phyloP scores from a whole-genome alignment of 116 monocot species.

The Trichopus zeylanicus region DNA sequence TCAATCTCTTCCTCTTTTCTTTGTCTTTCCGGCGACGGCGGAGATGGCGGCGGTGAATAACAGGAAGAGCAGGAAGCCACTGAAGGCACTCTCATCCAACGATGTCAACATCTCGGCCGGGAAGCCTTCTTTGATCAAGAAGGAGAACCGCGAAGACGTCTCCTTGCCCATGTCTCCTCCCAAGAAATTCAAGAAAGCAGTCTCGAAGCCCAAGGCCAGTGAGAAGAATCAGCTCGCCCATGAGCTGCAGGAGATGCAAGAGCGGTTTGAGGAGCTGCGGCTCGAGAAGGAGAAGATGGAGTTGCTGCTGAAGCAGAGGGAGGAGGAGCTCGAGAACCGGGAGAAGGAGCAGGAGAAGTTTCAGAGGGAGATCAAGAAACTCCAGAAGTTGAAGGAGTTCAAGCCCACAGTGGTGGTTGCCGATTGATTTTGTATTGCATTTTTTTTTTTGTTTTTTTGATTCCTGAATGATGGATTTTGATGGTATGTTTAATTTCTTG shows the following conservation, averaged over 20 bases:
- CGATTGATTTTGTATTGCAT: not conserved
- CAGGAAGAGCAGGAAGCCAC: conserved; percentile 47
- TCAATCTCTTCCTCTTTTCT: conserved; percentile 6
- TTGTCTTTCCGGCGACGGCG: conserved; percentile 10
- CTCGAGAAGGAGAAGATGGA: conserved; percentile 79
- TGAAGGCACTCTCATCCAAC: conserved; percentile 40
- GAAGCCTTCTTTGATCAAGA: conserved; percentile 5
- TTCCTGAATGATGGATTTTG: conserved; percentile 1
- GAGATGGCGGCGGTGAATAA: conserved; percentile 21
- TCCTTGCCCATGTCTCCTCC: conserved; percentile 17
- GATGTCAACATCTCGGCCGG: conserved; percentile 56
- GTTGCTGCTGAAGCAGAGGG: conserved; percentile 52
- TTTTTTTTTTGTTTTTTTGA: not conserved
- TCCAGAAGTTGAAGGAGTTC: conserved; percentile 76
- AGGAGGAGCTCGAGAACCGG: conserved; percentile 51
- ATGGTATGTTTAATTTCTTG: too few relatives aligned
- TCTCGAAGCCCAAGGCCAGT: conserved; percentile 4
- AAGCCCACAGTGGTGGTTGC: conserved; percentile 66
- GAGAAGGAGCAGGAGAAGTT: conserved; percentile 53
- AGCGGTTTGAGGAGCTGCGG: conserved; percentile 40
- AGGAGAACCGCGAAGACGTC: conserved; percentile 19
- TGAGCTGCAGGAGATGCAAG: conserved; percentile 56
- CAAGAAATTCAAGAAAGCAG: conserved; percentile 10
- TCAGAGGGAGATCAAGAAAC: conserved; percentile 75
- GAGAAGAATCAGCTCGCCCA: conserved; percentile 23